phyloP scores from a whole-genome alignment of 257 asterid genomes.

The Lantana camara region DNA sequence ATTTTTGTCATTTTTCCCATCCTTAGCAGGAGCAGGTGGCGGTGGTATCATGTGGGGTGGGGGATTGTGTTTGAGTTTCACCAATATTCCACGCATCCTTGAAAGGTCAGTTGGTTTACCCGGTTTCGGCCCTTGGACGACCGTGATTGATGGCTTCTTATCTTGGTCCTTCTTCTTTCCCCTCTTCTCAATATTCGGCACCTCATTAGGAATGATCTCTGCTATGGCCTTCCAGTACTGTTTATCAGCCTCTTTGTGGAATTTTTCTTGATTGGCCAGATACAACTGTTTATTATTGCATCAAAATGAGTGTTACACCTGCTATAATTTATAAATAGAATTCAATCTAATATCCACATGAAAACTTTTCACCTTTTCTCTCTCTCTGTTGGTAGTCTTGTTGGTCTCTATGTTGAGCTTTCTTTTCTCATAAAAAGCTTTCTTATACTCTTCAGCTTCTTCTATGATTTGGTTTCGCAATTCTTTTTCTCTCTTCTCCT shows the following conservation, averaged over 20 bases:
- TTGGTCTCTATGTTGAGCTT: conserved; percentile 67
- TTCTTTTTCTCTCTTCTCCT: conserved; percentile 89
- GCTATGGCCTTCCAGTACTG: conserved; percentile 98
- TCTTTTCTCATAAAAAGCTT: conserved; percentile 82
- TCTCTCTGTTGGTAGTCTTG: conserved; percentile 75
- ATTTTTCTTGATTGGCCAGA: conserved; percentile 71
- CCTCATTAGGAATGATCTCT: conserved; percentile 91
- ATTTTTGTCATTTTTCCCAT: conserved; percentile 48
- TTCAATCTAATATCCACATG: neutral
- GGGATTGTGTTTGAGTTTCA: conserved; percentile 94
- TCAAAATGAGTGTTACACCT: conserved; percentile 9
- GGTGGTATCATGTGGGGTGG: conserved; percentile 98
- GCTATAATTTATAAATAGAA: conserved; percentile 4
- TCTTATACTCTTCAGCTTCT: conserved; percentile 81
- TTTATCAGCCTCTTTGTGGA: conserved; percentile 94
- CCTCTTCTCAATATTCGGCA: conserved; percentile 77
- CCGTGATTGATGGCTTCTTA: conserved; percentile 79
- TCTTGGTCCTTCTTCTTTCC: conserved; percentile 95
- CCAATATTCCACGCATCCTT: conserved; percentile 87
- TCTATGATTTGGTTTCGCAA: conserved; percentile 75
- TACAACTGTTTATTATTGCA: conserved; percentile 41
- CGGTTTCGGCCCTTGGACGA: conserved; percentile 94
- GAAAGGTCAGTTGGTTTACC: conserved; percentile 98
- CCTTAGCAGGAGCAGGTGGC: conserved; percentile 76
- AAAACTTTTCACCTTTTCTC: conserved; percentile 65